Conservation (phyloP, 371 early-diverging fungal genomes). For the Phascolomyces articulosus region DNA sequence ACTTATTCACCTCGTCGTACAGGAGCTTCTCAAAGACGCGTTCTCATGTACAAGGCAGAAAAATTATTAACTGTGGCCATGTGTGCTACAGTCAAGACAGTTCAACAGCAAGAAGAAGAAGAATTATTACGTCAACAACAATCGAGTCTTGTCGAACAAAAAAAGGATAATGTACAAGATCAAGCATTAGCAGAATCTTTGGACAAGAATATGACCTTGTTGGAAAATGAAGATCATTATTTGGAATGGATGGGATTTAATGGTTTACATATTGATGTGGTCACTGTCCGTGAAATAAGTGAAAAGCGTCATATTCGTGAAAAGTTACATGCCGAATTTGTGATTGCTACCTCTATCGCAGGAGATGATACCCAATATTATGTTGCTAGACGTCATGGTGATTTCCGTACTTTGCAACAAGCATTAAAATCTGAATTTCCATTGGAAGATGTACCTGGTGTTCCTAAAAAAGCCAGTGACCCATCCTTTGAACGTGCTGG, state of each 20-base stretch:
- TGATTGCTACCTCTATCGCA: slow-evolving; percentile 22
- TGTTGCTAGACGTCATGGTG: slow-evolving; percentile 38
- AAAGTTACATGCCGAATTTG: slow-evolving; percentile 33
- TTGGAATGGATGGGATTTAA: slow-evolving; percentile 30
- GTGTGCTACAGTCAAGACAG: slow-evolving; percentile 28
- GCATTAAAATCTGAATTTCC: slow-evolving; percentile 31
- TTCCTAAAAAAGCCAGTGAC: slow-evolving; percentile 32
- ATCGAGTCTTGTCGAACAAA: too few relatives aligned
- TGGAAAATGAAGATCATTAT: slow-evolving; percentile 27
- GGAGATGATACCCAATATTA: slow-evolving; percentile 11
- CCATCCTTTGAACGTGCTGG: slow-evolving; percentile 3
- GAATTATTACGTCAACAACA: too few relatives aligned
- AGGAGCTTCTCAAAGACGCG: slow-evolving; percentile 27
- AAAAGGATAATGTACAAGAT: slow-evolving; percentile 6
- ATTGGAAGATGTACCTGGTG: slow-evolving; percentile 26
- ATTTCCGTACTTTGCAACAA: slow-evolving; percentile 27
- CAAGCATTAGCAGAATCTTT: not conserved
- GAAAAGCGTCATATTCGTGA: slow-evolving; percentile 30
- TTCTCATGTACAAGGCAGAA: slow-evolving; percentile 29
- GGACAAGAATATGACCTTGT: slow-evolving; percentile 11
- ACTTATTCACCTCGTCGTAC: slow-evolving; percentile 24
- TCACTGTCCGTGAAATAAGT: slow-evolving; percentile 27
- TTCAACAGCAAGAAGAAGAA: slow-evolving; percentile 23
- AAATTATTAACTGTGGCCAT: slow-evolving; percentile 25
- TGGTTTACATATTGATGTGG: slow-evolving; percentile 27